Percentiles rank a stretch among this genome's conserved stretches.
Conservation (phyloP, 495 filamentous ascomycete species). For the Penicillium maclennaniae region DNA sequence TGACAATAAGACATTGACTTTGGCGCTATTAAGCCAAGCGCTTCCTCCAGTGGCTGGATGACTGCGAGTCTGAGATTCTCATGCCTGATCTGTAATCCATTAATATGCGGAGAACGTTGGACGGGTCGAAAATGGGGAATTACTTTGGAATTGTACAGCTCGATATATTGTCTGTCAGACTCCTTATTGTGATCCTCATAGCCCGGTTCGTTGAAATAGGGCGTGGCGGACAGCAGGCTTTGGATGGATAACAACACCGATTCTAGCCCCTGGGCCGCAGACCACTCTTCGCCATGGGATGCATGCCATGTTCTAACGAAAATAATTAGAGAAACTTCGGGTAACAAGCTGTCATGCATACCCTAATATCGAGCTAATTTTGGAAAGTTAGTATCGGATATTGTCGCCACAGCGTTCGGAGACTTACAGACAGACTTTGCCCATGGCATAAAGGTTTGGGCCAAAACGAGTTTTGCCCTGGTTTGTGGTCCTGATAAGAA, state of each 20-base stretch:
- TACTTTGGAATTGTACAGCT: conserved; percentile 85
- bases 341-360: conserved; percentile 29
- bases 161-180: conserved; percentile 68
- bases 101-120: background rate
- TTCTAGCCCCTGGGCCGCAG: conserved; percentile 89
- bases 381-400: conserved; percentile 11
- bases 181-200: conserved; percentile 63
- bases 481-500: conserved; percentile 81
- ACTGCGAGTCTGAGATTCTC: conserved; percentile 86
- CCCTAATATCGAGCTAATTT: conserved; percentile 81
- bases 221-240: conserved; percentile 88
- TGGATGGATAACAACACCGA: conserved; percentile 95
- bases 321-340: background rate
- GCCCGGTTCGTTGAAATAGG: conserved; percentile 94
- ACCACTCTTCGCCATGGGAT: conserved; percentile 88
- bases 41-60: conserved; percentile 77
- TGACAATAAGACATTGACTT: background rate
- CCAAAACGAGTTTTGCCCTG: conserved; percentile 84
- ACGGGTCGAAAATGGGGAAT: background rate
- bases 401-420: background rate
- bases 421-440: conserved; percentile 84
- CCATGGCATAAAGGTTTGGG: conserved; percentile 89
- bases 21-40: conserved; percentile 53
- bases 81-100: conserved; percentile 70
- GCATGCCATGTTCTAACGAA: conserved; percentile 84